phyloP scores from a whole-genome alignment of 2,329 filamentous ascomycete genomes.

The Chaetomiaceae sp. region DNA sequence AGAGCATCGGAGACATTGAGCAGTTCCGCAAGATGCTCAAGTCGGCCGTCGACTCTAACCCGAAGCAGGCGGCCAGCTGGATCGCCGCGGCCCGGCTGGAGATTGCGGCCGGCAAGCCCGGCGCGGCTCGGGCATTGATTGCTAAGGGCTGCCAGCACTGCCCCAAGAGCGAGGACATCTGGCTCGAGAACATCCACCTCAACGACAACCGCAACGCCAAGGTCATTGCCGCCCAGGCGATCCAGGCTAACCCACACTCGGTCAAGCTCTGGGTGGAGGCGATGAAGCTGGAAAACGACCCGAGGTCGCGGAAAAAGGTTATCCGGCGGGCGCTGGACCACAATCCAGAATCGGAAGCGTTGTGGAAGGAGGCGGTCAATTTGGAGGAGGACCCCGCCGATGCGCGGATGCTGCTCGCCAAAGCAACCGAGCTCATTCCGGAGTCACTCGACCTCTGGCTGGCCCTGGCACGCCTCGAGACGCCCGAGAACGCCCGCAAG shows the following conservation, averaged over 20 bases:
- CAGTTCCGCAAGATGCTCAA: constrained; percentile 88
- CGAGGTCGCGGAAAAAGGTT: constrained; percentile 84
- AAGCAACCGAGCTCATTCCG: constrained; percentile 92
- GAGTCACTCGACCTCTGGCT: constrained; percentile 94
- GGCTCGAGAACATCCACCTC: constrained; percentile 91
- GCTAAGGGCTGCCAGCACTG: constrained; percentile 84
- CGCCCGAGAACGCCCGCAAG: constrained; percentile 85
- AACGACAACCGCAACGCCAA: constrained; percentile 93
- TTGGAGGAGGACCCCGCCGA: constrained; percentile 86
- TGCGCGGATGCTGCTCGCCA: constrained; percentile 82
- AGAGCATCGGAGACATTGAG: constrained; percentile 92
- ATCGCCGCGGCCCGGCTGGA: constrained; percentile 91
- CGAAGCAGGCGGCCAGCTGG: constrained; percentile 91
- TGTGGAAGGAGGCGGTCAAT: constrained; percentile 99
- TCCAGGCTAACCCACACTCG: constrained; percentile 84
- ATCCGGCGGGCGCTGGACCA: constrained; percentile 87
- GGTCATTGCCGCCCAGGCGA: constrained; percentile 88
- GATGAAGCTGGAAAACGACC: constrained; percentile 82
- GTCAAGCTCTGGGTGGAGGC: constrained; percentile 92
- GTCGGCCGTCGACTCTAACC: constrained; percentile 95
- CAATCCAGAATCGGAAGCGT: constrained; percentile 85
- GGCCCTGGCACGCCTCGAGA: constrained; percentile 83
- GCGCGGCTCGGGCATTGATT: constrained; percentile 83
- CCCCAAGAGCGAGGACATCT: constrained; percentile 89
- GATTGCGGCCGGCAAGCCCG: constrained; percentile 86